Percentiles rank a stretch among this genome's conserved stretches.
Evolutionary conservation across 805 yeast genomes (phyloP).

Genomic region (Tetrapisispora pingtungensis): DNA sequence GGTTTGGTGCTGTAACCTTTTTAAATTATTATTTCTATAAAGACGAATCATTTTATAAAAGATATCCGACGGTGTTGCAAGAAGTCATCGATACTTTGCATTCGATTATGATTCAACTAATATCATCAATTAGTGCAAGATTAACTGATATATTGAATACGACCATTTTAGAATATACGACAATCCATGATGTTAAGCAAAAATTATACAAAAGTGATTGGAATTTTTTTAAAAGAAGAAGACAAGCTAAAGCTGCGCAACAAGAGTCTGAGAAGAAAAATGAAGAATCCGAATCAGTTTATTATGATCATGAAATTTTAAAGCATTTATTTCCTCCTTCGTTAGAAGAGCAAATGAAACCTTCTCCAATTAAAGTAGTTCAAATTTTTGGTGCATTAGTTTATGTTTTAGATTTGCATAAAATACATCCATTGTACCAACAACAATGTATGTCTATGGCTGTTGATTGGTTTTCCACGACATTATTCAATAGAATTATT

Average conservation of each 20-base stretch:
- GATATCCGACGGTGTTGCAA: constrained; percentile 50
- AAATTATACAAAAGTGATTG: constrained; percentile 68
- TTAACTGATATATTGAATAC: constrained; percentile 49
- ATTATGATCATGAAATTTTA: constrained; percentile 60
- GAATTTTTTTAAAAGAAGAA: constrained; percentile 43
- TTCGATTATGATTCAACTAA: constrained; percentile 53
- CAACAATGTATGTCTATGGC: constrained; percentile 72
- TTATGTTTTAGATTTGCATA: constrained; percentile 73
- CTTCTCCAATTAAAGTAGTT: constrained; percentile 78
- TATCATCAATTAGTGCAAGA: constrained; percentile 55
- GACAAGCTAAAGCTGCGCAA: constrained; percentile 22
- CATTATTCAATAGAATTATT: constrained; percentile 63
- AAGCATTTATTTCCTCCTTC: constrained; percentile 80
- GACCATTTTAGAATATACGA: constrained; percentile 64
- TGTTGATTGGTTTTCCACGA: constrained; percentile 64
- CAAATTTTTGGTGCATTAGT: constrained; percentile 84
- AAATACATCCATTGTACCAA: constrained; percentile 66
- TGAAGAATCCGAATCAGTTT: constrained; percentile 3
- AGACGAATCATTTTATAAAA: constrained; percentile 47
- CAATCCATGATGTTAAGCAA: constrained; percentile 71
- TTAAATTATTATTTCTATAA: constrained; percentile 67
- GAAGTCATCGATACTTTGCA: constrained; percentile 47
- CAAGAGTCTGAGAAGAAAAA: constrained; percentile 8
- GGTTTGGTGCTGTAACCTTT: constrained; percentile 76
- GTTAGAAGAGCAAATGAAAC: constrained; percentile 65